Evolutionary conservation across 139 green algal genomes (phyloP).

Genomic region (Chlamydomonas sphaeroides): DNA sequence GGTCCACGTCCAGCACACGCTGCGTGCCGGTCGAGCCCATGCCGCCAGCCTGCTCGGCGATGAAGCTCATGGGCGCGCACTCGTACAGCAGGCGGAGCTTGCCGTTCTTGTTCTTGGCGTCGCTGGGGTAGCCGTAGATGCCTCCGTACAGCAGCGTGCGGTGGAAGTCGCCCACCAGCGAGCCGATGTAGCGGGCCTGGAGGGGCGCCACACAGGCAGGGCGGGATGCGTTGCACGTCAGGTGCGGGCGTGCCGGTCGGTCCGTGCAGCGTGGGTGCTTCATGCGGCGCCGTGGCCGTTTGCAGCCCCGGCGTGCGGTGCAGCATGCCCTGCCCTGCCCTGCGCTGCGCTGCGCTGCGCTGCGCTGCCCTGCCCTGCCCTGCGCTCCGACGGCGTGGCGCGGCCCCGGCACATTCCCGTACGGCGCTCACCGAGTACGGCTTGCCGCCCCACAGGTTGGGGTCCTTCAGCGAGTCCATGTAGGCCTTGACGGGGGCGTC

Average conservation of each 20-base stretch:
- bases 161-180: conserved; percentile 97
- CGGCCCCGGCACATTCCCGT: too few species aligned
- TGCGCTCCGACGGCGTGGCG: too few species aligned
- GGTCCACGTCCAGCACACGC: conserved; percentile 82
- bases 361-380: background rate
- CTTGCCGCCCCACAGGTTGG: conserved; percentile 84
- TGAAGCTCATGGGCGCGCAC: conserved; percentile 95
- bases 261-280: too few species aligned
- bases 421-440: conserved; percentile 82
- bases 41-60: conserved; percentile 92
- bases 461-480: conserved; percentile 89
- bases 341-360: background rate
- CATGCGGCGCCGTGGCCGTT: too few species aligned
- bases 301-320: too few species aligned
- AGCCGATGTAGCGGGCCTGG: conserved; percentile 93
- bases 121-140: conserved; percentile 97
- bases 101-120: conserved; percentile 94
- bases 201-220: too few species aligned
- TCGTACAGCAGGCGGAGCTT: conserved; percentile 99
- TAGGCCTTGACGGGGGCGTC: conserved; percentile 74
- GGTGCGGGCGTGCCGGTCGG: too few species aligned
- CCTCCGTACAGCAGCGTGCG: conserved; percentile 96
- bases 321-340: too few species aligned
- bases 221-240: too few species aligned
- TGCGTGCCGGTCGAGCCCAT: conserved; percentile 72